Evolutionary conservation across 768 basidiomycete species (phyloP), one percentile per base, ranked within the genome.

Genomic region (Leccinum truebloodii): DNA sequence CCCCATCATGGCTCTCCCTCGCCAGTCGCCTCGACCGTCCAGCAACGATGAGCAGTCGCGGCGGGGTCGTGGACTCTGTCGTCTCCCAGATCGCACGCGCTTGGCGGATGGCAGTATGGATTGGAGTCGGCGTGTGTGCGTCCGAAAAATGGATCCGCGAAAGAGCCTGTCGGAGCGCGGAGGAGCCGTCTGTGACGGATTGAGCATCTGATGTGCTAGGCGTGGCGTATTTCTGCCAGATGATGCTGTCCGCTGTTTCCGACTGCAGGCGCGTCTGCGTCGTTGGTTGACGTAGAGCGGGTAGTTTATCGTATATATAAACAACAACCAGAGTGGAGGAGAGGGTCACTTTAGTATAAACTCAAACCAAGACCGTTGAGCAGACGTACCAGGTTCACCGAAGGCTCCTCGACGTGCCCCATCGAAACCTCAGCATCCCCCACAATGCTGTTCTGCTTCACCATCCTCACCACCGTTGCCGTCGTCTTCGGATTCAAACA

Each of bases 201-300:
- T 34, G n/a, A 1, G 2, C 13, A 3, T 22, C 34, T 7, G 20
- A 9, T 18, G 7, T n/a, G 22, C 37, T n/a, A 5, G 76, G 73
- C 9, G 75, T 61, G 1, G 85, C 80, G 67, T 87, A 94, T 54
- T 79, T 83, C 1, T 76, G 75, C 92, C 94, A 95, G 1, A 81
- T 71, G 54, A 94, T 77, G 62, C 86, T 86, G 70, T 98, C 95
- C 0, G 93, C 94, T 0, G 89, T 92, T 57, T 92, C 89, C 0
- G 91, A 94, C 61, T 88, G 86, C 62, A 96, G 66, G 6, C 81
- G 81, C 22, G 80, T 85, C 63, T 88, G 83, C 0, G 89, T 89
- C 54, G 80, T 84, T 3, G 76, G 75, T 51, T 83, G 79, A 1
- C 83, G 62, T 94, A 93, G 13, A 88, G 78, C 0, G 8, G 30